Percentiles rank a stretch among this genome's conserved stretches.
phyloP scores from a whole-genome alignment of 805 yeast species.

The Saturnispora mendoncae region DNA sequence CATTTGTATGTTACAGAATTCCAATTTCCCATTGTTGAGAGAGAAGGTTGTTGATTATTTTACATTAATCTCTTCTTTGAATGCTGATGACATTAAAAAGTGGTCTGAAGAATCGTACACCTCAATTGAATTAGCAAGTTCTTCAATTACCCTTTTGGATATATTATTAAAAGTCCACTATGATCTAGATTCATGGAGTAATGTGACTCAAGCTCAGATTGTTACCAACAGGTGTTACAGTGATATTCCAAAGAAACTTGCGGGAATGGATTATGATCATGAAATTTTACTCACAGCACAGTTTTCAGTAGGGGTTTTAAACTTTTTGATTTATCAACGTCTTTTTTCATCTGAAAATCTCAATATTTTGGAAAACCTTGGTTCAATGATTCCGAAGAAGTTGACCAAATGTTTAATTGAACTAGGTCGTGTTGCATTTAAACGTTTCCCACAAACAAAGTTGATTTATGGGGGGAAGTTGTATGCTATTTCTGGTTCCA shows the following conservation, averaged over 20 bases:
- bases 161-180: constrained; percentile 35
- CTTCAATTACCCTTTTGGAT: constrained; percentile 18
- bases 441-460: constrained; percentile 28
- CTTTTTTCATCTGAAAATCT: constrained; percentile 26
- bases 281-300: constrained; percentile 23
- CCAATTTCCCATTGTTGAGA: constrained; percentile 34
- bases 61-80: constrained; percentile 18
- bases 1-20: constrained; percentile 43
- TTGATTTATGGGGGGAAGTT: constrained; percentile 30
- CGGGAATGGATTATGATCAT: constrained; percentile 26
- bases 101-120: constrained; percentile 18
- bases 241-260: constrained; percentile 26
- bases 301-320: constrained; percentile 34
- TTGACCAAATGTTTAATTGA: constrained; percentile 39
- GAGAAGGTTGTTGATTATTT: constrained; percentile 21
- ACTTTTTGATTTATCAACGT: constrained; percentile 32
- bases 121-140: constrained; percentile 21
- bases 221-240: constrained; percentile 15
- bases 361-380: constrained; percentile 16
- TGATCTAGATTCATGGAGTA: constrained; percentile 23
- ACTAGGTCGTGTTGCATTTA: constrained; percentile 36
- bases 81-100: constrained; percentile 15
- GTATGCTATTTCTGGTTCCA: constrained; percentile 31
- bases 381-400: constrained; percentile 27
- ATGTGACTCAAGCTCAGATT: constrained; percentile 27